These are phyloP conservation scores for Eimeria acervulina DNA, from an alignment of 169 alveolate species.

Conservation along the genomic window DNA sequence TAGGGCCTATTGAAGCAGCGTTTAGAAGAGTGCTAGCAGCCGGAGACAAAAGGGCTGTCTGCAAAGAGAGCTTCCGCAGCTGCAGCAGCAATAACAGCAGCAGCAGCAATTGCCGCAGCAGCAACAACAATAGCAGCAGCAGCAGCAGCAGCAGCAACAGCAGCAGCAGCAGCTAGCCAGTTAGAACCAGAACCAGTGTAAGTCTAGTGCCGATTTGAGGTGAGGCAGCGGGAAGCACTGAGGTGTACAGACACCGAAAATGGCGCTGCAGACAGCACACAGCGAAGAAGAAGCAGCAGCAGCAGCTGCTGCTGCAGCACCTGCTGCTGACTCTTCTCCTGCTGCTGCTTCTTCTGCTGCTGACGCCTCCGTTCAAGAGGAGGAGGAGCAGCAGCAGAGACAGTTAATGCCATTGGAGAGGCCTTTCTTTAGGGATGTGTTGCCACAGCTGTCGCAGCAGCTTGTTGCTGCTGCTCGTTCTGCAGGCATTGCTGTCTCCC, in stretches of 20 bases:
- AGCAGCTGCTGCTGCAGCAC: constrained; percentile 9
- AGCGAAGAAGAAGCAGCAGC: neutral
- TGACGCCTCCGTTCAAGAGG: neutral
- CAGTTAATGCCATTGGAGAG: neutral
- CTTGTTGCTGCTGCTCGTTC: neutral
- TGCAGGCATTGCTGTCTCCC: neutral
- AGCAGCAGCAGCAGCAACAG: constrained; percentile 40
- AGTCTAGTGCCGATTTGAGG: neutral
- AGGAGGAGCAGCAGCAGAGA: neutral
- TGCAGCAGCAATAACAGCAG: no score
- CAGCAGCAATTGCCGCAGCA: no score
- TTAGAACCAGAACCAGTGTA: neutral
- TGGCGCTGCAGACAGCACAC: neutral
- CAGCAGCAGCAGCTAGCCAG: neutral
- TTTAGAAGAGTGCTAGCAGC: no score
- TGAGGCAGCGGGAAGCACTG: neutral
- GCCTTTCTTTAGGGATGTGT: neutral
- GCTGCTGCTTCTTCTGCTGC: constrained; percentile 18
- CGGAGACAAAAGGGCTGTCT: no score
- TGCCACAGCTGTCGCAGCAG: constrained; percentile 7
- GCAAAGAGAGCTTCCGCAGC: no score
- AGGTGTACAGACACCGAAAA: neutral
- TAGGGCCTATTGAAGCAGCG: no score
- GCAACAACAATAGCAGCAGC: no score
- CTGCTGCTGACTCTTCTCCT: neutral